Conservation (phyloP, 441 rosid genomes). For the Croton setiger region DNA sequence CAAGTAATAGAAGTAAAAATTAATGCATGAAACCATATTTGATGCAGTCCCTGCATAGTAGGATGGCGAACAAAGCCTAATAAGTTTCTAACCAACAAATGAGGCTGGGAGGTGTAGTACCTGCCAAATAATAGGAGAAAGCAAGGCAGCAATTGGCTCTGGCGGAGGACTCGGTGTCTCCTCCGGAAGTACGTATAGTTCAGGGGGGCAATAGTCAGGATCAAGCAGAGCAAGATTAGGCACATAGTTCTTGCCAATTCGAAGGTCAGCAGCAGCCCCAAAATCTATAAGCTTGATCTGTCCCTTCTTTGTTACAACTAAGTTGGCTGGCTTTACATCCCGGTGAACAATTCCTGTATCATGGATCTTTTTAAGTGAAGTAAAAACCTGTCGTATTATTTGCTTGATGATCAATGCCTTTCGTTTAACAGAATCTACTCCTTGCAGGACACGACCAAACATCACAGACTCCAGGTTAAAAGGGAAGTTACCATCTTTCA, state of each 20-base stretch:
- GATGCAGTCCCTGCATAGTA: too few species aligned
- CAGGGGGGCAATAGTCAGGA: conserved; percentile 95
- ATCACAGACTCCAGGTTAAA: conserved; percentile 74
- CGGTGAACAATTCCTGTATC: conserved; percentile 89
- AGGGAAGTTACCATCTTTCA: conserved; percentile 87
- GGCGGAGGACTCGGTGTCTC: conserved; percentile 97
- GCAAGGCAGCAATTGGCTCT: conserved; percentile 87
- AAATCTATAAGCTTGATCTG: conserved; percentile 94
- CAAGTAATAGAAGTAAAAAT: background rate
- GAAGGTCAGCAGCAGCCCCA: conserved; percentile 97
- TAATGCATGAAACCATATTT: background rate
- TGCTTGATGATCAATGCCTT: conserved; percentile 87
- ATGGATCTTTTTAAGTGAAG: conserved; percentile 84
- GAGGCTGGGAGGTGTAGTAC: conserved; percentile 26
- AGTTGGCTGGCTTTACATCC: conserved; percentile 89
- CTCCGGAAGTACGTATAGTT: conserved; percentile 90
- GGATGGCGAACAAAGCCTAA: too few species aligned
- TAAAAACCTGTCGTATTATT: conserved; percentile 84
- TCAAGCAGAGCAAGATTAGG: conserved; percentile 68
- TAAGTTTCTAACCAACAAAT: background rate
- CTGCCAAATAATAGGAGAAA: conserved; percentile 95
- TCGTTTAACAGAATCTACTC: conserved; percentile 67
- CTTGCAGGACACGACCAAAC: conserved; percentile 83
- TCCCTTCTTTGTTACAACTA: conserved; percentile 89
- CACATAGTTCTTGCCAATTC: conserved; percentile 88